Base-by-base conservation (phyloP, 148 eudicot genomes). In the Talinum fruticosum region DNA sequence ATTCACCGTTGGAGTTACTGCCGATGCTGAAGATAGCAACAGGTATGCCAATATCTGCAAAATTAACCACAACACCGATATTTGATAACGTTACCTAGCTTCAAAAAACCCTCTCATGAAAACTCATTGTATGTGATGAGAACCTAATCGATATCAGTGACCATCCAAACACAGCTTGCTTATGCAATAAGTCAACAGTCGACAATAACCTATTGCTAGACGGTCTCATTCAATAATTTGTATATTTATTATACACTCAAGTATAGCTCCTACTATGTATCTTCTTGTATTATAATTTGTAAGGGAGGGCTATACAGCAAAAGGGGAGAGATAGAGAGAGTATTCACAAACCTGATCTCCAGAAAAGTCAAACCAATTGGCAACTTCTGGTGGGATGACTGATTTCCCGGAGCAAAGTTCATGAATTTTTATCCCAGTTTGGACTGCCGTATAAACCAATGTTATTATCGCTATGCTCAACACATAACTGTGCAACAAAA, bases 1-100 rank as follows among this genome's bases (percentile, higher is more conserved):
- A 74, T 81, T 82, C n/a, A 88, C 80, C 47, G 67, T 0, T n/a
- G 92, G 85, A 28, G 85, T 81, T 0, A 88, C 92, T 2, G 90
- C 64, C 6, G 96, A 87, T 65, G 92, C 92, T 37, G 98, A 86
- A 76, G 98, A 91, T 32, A 93, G 13, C 77, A 90, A 65, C 84
- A 93, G 64, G 82, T 88, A 87, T 21, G 97, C 84, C 28, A 83
- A 28, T 41, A 88, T 76, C 98, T 93, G 87, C 82, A 79, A 37
- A 15, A 41, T 2, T 37, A 15, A 13, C 5, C 24, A 34, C 41
- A 30, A 33, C 10, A 16, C 71, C 10, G 5, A 18, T 33, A 6
- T 30, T 67, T 30, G 3, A 2, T 33, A 4, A 15, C 2, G 21
- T 1, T 8, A 23, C 21, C 21, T 16, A 7, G 0, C 8, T 10